These are phyloP conservation scores for Zychaea mexicana DNA, from an alignment of 371 early-diverging fungal genomes.

Conservation along the genomic window DNA sequence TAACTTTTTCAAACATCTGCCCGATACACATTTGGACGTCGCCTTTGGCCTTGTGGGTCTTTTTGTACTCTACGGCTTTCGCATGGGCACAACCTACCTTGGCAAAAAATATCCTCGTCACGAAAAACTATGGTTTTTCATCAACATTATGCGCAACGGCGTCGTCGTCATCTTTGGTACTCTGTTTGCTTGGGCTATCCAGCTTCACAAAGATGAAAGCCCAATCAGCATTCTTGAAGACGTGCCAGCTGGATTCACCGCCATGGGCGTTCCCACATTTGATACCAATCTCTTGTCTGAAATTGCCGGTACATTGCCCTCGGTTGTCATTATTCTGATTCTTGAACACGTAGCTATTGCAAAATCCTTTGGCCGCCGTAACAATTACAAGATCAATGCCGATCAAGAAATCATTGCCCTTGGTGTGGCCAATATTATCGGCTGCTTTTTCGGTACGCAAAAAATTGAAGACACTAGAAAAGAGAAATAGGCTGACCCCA, in stretches of 20 bases:
- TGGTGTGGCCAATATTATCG: constrained; percentile 79
- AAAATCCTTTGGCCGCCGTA: constrained; percentile 79
- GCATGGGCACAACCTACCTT: constrained; percentile 25
- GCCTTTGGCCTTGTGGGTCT: constrained; percentile 52
- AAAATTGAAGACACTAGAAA: neutral
- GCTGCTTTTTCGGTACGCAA: constrained; percentile 73
- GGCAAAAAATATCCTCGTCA: constrained; percentile 43
- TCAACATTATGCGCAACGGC: constrained; percentile 53
- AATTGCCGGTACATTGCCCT: constrained; percentile 57
- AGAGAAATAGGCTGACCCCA: neutral
- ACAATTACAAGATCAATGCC: constrained; percentile 62
- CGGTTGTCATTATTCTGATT: constrained; percentile 71
- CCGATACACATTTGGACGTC: constrained; percentile 48
- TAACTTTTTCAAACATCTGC: constrained; percentile 51
- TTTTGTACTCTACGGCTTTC: constrained; percentile 46
- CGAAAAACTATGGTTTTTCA: constrained; percentile 45
- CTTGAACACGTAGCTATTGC: constrained; percentile 85
- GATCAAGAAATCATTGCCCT: constrained; percentile 88
- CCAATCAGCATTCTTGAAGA: constrained; percentile 62
- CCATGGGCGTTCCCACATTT: constrained; percentile 53
- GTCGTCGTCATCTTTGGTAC: constrained; percentile 50
- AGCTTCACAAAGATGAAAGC: constrained; percentile 34
- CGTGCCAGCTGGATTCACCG: constrained; percentile 71
- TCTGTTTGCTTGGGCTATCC: constrained; percentile 27
- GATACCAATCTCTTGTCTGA: constrained; percentile 36